Conservation (phyloP, 352 stramenopile genomes). For the Globisporangium irregulare region DNA sequence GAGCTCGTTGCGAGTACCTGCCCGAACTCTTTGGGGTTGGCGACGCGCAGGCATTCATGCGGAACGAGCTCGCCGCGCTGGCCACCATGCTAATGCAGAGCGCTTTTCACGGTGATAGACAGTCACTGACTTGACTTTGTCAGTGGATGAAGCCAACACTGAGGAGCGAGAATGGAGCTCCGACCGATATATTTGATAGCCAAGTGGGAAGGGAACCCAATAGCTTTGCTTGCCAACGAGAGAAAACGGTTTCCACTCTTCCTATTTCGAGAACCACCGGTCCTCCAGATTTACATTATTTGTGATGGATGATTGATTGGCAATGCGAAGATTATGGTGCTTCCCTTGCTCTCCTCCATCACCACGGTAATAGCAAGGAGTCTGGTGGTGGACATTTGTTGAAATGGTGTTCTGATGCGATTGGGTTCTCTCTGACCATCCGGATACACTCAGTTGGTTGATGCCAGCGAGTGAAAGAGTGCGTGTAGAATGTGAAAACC, state of each 20-base stretch:
- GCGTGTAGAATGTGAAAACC: too few species aligned
- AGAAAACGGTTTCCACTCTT: neutral
- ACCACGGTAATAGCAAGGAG: too few species aligned
- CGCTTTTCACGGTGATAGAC: neutral
- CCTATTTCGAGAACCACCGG: neutral
- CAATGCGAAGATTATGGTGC: neutral
- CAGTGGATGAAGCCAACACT: neutral
- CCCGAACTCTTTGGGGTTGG: neutral
- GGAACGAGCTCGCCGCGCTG: constrained; percentile 10
- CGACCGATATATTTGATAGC: too few species aligned
- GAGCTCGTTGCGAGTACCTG: neutral
- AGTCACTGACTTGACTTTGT: neutral
- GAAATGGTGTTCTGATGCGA: too few species aligned
- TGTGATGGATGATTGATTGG: neutral
- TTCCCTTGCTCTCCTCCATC: too few species aligned
- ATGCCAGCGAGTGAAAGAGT: too few species aligned
- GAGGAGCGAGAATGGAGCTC: neutral
- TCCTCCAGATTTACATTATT: neutral
- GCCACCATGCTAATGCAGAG: constrained; percentile 3
- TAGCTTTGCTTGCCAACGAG: neutral
- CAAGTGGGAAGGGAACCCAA: neutral
- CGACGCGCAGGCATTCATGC: constrained; percentile 9
- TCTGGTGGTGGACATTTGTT: too few species aligned
- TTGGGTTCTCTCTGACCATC: too few species aligned
- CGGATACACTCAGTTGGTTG: too few species aligned